These are phyloP conservation scores for Elongisporangium prolatum DNA, from an alignment of 352 stramenopile genomes.

Conservation along the genomic window DNA sequence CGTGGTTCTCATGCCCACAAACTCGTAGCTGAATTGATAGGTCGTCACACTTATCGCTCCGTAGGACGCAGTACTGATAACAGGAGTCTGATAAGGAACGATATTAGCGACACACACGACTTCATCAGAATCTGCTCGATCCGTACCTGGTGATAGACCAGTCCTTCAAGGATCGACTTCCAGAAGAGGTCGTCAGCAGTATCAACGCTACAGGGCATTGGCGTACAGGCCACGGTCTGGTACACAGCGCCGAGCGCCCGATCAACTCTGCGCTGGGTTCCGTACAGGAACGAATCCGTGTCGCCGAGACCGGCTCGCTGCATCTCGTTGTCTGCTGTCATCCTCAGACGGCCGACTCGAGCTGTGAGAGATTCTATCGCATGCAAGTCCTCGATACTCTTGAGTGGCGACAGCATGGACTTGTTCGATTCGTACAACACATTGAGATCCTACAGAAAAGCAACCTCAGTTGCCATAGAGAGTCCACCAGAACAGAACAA, in stretches of 20 bases:
- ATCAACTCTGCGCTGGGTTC: not conserved
- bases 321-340: not conserved
- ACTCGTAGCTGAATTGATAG: not conserved
- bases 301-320: not conserved
- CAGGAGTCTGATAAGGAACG: not conserved
- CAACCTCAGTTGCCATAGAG: not conserved
- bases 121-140: too few species aligned
- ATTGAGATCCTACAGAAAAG: not conserved
- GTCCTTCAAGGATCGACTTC: not conserved
- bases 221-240: not conserved
- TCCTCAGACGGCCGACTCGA: not conserved
- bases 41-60: not conserved
- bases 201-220: not conserved
- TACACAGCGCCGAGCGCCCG: not conserved
- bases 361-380: not conserved
- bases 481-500: not conserved
- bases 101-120: not conserved
- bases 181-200: not conserved
- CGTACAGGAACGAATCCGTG: not conserved
- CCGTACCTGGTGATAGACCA: not conserved
- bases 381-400: not conserved
- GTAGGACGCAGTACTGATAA: not conserved
- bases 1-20: not conserved
- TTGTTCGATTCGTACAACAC: not conserved
- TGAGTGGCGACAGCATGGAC: not conserved